phyloP scores from a whole-genome alignment of 345 rosid species.

The Sisymbrium irio region DNA sequence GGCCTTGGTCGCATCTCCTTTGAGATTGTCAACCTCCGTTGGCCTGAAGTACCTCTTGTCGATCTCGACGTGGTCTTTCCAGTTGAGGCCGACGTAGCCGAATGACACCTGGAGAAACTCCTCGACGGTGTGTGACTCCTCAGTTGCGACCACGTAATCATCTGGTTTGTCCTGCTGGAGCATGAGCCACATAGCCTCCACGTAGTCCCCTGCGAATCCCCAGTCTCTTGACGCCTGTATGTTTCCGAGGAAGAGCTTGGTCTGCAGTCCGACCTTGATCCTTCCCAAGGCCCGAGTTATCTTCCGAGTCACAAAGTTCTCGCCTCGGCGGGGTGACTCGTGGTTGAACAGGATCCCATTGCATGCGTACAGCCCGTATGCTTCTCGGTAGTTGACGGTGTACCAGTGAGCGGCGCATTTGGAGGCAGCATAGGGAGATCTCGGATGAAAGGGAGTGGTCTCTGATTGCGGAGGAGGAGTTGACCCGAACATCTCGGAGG shows the following conservation, averaged over 20 bases:
- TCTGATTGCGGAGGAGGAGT: slow-evolving; percentile 87
- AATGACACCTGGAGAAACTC: slow-evolving; percentile 79
- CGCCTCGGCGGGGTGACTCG: slow-evolving; percentile 82
- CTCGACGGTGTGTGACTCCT: slow-evolving; percentile 85
- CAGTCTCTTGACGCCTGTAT: slow-evolving; percentile 83
- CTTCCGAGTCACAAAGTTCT: slow-evolving; percentile 84
- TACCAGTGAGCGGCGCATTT: slow-evolving; percentile 91
- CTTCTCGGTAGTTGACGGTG: slow-evolving; percentile 83
- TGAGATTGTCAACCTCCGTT: slow-evolving; percentile 56
- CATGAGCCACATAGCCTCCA: slow-evolving; percentile 96
- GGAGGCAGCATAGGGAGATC: slow-evolving; percentile 88
- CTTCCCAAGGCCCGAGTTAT: slow-evolving; percentile 83
- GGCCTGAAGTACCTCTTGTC: slow-evolving; percentile 60
- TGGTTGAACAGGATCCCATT: slow-evolving; percentile 91
- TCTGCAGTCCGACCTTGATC: slow-evolving; percentile 76
- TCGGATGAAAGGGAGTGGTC: slow-evolving; percentile 67
- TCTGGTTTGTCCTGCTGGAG: slow-evolving; percentile 82
- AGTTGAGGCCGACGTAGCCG: slow-evolving; percentile 54
- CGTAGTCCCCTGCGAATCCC: slow-evolving; percentile 93
- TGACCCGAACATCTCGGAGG: slow-evolving; percentile 89
- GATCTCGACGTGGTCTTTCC: slow-evolving; percentile 57
- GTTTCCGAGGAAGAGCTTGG: slow-evolving; percentile 69
- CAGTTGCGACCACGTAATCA: slow-evolving; percentile 87
- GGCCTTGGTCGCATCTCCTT: slow-evolving; percentile 53
- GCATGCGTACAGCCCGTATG: slow-evolving; percentile 79